phyloP scores from a whole-genome alignment of 768 basidiomycete species.

The Cubamyces sp. region DNA sequence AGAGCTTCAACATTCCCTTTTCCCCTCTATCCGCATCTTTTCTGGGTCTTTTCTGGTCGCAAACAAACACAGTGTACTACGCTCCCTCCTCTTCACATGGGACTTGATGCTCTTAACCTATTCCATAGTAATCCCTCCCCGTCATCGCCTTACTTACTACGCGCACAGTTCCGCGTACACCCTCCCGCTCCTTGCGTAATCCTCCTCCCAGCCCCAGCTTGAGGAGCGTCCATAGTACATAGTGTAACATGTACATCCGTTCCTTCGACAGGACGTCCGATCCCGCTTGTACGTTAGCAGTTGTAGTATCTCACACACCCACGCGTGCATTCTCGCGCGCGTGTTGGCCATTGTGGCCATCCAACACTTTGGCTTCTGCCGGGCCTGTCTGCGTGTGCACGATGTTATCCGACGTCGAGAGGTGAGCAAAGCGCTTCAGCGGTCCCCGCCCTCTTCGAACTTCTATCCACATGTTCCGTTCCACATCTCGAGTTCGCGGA shows the following conservation, averaged over 20 bases:
- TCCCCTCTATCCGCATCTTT: neutral
- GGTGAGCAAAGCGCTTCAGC: too few relatives aligned
- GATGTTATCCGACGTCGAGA: too few relatives aligned
- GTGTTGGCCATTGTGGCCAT: neutral
- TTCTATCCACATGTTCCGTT: too few relatives aligned
- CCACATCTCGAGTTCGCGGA: too few relatives aligned
- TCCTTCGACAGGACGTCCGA: neutral
- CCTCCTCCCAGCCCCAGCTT: neutral
- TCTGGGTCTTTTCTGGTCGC: neutral
- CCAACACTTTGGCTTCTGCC: too few relatives aligned
- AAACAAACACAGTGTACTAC: neutral
- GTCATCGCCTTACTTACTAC: too few relatives aligned
- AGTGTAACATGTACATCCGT: neutral
- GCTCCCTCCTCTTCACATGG: neutral
- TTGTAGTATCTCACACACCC: too few relatives aligned
- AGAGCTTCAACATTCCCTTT: conserved; percentile 2
- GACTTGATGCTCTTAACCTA: neutral
- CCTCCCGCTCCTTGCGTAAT: neutral
- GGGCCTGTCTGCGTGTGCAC: too few relatives aligned
- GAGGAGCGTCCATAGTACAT: neutral
- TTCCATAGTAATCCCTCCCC: neutral
- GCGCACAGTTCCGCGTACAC: too few relatives aligned
- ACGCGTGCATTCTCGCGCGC: neutral
- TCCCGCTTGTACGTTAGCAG: too few relatives aligned
- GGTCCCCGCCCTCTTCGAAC: too few relatives aligned